Base-by-base conservation (phyloP, 1,139 yeast genomes). In the Zygoascus meyerae region DNA sequence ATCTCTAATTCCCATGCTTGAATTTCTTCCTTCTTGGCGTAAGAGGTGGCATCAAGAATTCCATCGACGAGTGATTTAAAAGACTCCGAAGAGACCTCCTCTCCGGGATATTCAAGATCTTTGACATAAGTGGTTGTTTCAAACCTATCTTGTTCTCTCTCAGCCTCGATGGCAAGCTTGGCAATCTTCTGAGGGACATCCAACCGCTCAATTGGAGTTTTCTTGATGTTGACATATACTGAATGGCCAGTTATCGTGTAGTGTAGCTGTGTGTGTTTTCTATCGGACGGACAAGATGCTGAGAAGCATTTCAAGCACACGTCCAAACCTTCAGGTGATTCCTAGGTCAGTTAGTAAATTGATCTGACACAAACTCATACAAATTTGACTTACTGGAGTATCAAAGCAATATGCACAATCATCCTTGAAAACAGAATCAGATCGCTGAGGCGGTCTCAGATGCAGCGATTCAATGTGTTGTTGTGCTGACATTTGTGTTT, bases 1-100 rank as follows among this genome's bases (percentile, higher is more conserved):
- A 90, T 78, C 54, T 90, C 95, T 55, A 85, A 84, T 60, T 87
- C 94, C 99, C 99, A 92, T 2, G 95, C 83, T 57, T 81, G 79
- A 47, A 89, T 78, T 59, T 89, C 95, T 55, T 86, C 82, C 34
- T 77, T 75, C 46, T 77, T 73, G 17, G 76, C 72, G 9, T 81
- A 74, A 0, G 97, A 87, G 46, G 81, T 80, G 1, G 95, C 77
- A 4, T 64, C 64, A 47, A 86, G 56, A 4, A 92, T 77, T 2
- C 70, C 73, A 1, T 72, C 70, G 0, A 82, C 75, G 2, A 62
- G 64, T 0, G 50, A 50, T 6, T 46, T 52, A 29, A 55, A 48
- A 30, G 49, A 41, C 9, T 46, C 52, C 2, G 45, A 38, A 4
- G 51, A 44, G 7, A 44, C 37, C 17, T 54, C 58, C 15, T 55